Percentiles rank a stretch among this genome's conserved stretches.
Evolutionary conservation across 2,329 filamentous ascomycete genomes (phyloP).

Genomic region (Immersiporthe knoxdaviesiana): DNA sequence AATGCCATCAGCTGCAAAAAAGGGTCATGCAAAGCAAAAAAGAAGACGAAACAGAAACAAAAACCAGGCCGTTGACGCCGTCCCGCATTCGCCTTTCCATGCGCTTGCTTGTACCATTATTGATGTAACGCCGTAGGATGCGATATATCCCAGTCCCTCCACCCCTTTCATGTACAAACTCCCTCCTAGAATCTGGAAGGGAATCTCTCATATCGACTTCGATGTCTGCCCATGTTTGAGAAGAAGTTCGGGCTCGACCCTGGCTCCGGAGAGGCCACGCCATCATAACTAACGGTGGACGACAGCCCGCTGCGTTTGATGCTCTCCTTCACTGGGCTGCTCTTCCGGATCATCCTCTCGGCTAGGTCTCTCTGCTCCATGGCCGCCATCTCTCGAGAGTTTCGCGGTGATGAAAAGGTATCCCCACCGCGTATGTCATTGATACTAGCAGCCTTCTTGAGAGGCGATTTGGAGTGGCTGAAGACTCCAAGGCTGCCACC

Average conservation of each 20-base stretch:
- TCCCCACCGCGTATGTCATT: slow-evolving; percentile 53
- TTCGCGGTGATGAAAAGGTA: slow-evolving; percentile 54
- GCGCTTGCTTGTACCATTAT: neutral
- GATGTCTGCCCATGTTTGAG: slow-evolving; percentile 41
- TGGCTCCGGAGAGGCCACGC: slow-evolving; percentile 13
- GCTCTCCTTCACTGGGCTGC: slow-evolving; percentile 48
- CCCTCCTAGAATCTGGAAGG: slow-evolving; percentile 37
- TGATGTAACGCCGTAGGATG: slow-evolving; percentile 26
- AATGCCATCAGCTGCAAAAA: neutral
- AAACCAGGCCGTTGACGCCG: slow-evolving; percentile 17
- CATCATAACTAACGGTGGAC: slow-evolving; percentile 21
- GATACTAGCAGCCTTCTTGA: slow-evolving; percentile 75
- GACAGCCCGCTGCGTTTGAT: slow-evolving; percentile 32
- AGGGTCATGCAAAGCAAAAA: neutral
- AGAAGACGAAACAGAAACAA: slow-evolving; percentile 3
- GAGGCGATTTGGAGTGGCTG: slow-evolving; percentile 77
- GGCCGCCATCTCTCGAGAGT: slow-evolving; percentile 65
- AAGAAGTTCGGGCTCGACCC: slow-evolving; percentile 39
- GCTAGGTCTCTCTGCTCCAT: slow-evolving; percentile 52
- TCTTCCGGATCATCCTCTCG: slow-evolving; percentile 40
- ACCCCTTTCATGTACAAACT: neutral
- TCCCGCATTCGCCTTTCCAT: slow-evolving; percentile 19
- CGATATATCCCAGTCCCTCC: slow-evolving; percentile 8
- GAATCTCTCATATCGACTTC: slow-evolving; percentile 47
- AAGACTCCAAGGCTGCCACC: slow-evolving; percentile 82